Evolutionary conservation across 108 stramenopile genomes (phyloP).

Genomic region (Discostella stelligeroides): DNA sequence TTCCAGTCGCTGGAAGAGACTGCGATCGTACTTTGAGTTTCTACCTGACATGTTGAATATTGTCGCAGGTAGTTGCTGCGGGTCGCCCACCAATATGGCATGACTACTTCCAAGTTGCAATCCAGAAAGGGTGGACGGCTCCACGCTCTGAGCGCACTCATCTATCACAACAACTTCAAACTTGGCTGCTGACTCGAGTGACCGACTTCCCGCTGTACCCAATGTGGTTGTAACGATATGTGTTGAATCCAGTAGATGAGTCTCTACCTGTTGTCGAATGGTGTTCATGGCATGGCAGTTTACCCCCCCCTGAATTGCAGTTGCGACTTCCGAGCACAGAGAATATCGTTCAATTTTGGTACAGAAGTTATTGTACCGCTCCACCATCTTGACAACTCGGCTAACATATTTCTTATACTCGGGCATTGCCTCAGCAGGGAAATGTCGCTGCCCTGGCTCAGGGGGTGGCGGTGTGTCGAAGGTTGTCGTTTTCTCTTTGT

Average conservation of each 20-base stretch:
- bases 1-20: slow-evolving; percentile 96
- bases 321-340: slow-evolving; percentile 41
- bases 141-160: slow-evolving; percentile 97
- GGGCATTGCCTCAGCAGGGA: slow-evolving; percentile 71
- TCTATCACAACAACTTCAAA: slow-evolving; percentile 98
- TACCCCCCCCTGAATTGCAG: slow-evolving; percentile 21
- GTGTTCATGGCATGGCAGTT: slow-evolving; percentile 44
- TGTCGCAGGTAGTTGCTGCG: slow-evolving; percentile 97
- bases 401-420: slow-evolving; percentile 73
- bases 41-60: slow-evolving; percentile 89
- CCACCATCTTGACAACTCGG: slow-evolving; percentile 77
- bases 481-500: slow-evolving; percentile 76
- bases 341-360: slow-evolving; percentile 69
- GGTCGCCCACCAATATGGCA: slow-evolving; percentile 96
- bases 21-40: slow-evolving; percentile 87
- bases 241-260: slow-evolving; percentile 84
- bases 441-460: slow-evolving; percentile 70
- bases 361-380: slow-evolving; percentile 68
- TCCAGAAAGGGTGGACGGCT: slow-evolving; percentile 93
- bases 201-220: slow-evolving; percentile 87
- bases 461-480: slow-evolving; percentile 84
- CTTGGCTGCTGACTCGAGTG: slow-evolving; percentile 81
- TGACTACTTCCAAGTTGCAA: slow-evolving; percentile 87
- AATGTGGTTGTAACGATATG: slow-evolving; percentile 98
- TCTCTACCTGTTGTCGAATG: slow-evolving; percentile 68